These are phyloP conservation scores for Plasmodium cynomolgi DNA, from an alignment of 169 alveolate genomes.

Conservation along the genomic window DNA sequence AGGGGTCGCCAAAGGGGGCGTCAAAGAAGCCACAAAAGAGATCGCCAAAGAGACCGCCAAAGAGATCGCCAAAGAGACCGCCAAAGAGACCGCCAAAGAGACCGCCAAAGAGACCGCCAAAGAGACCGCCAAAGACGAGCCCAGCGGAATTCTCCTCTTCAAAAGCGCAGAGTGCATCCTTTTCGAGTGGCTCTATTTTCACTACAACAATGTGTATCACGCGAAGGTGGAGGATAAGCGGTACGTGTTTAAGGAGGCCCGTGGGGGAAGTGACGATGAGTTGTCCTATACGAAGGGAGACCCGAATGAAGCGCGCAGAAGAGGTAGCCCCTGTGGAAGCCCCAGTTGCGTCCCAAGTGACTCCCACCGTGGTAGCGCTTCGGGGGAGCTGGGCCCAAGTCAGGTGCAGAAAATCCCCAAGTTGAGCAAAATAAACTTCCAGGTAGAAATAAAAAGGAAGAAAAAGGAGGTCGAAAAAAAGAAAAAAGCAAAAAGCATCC, in stretches of 20 bases:
- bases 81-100: neutral
- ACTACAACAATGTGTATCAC: slow-evolving; percentile 51
- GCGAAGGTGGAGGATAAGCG: slow-evolving; percentile 8
- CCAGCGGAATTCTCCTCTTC: neutral
- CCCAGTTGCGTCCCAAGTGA: neutral
- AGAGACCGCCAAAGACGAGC: neutral
- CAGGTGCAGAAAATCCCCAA: neutral
- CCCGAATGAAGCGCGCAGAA: neutral
- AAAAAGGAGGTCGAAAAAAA: slow-evolving; percentile 7
- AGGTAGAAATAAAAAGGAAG: slow-evolving; percentile 26
- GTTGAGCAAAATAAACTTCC: neutral
- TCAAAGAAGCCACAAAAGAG: too few relatives aligned
- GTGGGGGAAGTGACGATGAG: neutral
- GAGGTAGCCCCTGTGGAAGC: neutral
- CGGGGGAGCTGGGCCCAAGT: neutral
- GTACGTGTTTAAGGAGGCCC: slow-evolving; percentile 10
- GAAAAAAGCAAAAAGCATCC: slow-evolving; percentile 9
- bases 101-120: too few relatives aligned
- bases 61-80: neutral
- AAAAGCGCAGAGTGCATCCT: slow-evolving; percentile 28
- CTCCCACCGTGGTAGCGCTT: neutral
- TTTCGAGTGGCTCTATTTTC: slow-evolving; percentile 71
- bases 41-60: neutral
- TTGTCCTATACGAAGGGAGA: neutral
- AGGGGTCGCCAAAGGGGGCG: neutral